Percentiles rank a stretch among this genome's conserved stretches.
Conservation (phyloP, 306 rosid genomes). For the Mimosa pudica region DNA sequence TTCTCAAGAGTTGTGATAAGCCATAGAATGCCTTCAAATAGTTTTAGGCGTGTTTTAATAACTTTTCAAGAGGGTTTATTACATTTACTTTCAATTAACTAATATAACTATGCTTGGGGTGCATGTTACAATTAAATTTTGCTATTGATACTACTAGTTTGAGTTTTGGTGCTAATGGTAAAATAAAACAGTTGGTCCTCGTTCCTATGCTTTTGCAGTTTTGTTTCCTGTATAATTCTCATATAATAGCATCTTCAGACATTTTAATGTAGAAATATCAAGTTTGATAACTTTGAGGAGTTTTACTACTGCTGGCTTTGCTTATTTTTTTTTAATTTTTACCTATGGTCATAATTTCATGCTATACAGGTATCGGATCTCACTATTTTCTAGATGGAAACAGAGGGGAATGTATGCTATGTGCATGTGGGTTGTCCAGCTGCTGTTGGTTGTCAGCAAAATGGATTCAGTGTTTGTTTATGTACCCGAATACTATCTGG, state of each 20-base stretch:
- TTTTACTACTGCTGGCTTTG: constrained; percentile 11
- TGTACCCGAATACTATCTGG: constrained; percentile 89
- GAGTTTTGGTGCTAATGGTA: background rate
- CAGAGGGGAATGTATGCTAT: constrained; percentile 98
- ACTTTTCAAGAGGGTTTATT: constrained; percentile 19
- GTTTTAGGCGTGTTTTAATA: constrained; percentile 17
- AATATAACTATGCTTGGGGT: background rate
- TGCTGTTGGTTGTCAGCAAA: constrained; percentile 90
- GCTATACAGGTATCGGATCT: constrained; percentile 74
- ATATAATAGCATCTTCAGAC: constrained; percentile 13
- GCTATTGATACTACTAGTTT: background rate
- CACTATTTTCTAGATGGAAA: constrained; percentile 83
- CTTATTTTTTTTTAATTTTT: background rate
- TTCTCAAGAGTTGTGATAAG: background rate
- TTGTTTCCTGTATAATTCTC: constrained; percentile 25
- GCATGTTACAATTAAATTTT: background rate
- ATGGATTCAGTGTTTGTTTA: constrained; percentile 72
- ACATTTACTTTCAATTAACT: background rate
- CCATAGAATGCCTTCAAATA: background rate
- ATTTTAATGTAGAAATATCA: background rate
- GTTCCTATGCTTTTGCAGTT: constrained; percentile 20
- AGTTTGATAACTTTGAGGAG: constrained; percentile 1
- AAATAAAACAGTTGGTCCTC: background rate
- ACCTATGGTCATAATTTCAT: constrained; percentile 22
- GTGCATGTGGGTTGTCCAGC: constrained; percentile 97